Evolutionary conservation across 2,329 filamentous ascomycete genomes (phyloP).

Genomic region (Sporothrix globosa): DNA sequence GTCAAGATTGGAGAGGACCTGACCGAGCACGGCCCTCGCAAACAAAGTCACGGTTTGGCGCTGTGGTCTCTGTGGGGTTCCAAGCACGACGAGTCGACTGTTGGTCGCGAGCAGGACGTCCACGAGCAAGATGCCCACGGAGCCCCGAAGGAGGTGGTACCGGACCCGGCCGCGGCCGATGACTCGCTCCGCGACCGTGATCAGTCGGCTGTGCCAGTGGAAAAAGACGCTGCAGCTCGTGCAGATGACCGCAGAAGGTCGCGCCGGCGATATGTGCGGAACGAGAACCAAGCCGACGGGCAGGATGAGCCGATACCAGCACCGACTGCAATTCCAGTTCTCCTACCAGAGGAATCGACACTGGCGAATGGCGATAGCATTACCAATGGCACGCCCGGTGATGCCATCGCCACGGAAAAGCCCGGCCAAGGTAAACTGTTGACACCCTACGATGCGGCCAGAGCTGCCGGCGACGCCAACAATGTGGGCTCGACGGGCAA

Average conservation of each 20-base stretch:
- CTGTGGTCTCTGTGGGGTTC: conserved; percentile 89
- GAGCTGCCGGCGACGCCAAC: conserved; percentile 43
- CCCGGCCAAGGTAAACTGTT: conserved; percentile 48
- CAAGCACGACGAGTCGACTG: conserved; percentile 79
- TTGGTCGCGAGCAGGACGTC: conserved; percentile 58
- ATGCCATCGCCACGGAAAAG: conserved; percentile 35
- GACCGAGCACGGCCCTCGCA: conserved; percentile 58
- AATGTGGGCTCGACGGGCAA: conserved; percentile 59
- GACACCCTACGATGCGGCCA: conserved; percentile 46
- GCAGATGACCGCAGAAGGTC: conserved; percentile 1
- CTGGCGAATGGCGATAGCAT: background rate
- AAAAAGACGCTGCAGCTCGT: background rate
- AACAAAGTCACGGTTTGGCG: conserved; percentile 69
- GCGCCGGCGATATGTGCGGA: conserved; percentile 27
- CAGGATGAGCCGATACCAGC: background rate
- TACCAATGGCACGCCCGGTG: background rate
- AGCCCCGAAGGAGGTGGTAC: conserved; percentile 43
- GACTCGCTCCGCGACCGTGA: conserved; percentile 6
- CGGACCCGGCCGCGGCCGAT: background rate
- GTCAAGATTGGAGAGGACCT: conserved; percentile 54
- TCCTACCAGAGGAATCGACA: background rate
- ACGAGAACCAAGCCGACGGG: conserved; percentile 24
- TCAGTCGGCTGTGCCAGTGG: conserved; percentile 13
- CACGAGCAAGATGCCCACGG: conserved; percentile 48
- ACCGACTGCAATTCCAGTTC: background rate